Conservation (phyloP, 2,329 filamentous ascomycete genomes). For the Lecanosticta acicola region DNA sequence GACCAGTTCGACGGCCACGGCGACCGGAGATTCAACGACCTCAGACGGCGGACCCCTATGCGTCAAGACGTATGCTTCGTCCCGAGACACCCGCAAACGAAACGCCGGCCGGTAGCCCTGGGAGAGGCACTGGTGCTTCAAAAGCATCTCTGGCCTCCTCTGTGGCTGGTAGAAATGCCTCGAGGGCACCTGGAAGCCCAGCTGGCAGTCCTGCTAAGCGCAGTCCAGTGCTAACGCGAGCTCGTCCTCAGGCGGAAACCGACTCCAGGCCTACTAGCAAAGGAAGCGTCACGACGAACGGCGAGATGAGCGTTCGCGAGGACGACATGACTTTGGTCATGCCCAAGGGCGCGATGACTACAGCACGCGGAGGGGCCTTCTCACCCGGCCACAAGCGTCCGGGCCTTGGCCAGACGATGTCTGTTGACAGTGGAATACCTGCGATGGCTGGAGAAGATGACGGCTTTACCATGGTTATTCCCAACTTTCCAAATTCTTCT, state of each 20-base stretch:
- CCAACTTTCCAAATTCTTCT: slow-evolving; percentile 28
- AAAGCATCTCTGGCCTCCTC: slow-evolving; percentile 26
- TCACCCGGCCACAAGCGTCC: slow-evolving; percentile 33
- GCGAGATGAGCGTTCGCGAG: slow-evolving; percentile 30
- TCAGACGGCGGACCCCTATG: slow-evolving; percentile 52
- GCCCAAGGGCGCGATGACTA: slow-evolving; percentile 33
- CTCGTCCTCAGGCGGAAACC: slow-evolving; percentile 13
- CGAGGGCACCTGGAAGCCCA: slow-evolving; percentile 25
- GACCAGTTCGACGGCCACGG: slow-evolving; percentile 52
- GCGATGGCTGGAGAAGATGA: slow-evolving; percentile 38
- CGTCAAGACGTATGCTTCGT: slow-evolving; percentile 32
- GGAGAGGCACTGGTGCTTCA: slow-evolving; percentile 29
- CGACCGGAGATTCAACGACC: slow-evolving; percentile 45
- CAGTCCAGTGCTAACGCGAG: slow-evolving; percentile 21
- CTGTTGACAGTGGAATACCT: slow-evolving; percentile 37
- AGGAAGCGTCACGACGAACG: slow-evolving; percentile 23
- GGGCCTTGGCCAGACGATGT: slow-evolving; percentile 36
- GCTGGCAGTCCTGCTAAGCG: slow-evolving; percentile 30
- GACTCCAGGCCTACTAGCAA: slow-evolving; percentile 31
- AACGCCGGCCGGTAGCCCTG: slow-evolving; percentile 43
- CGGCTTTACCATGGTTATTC: slow-evolving; percentile 48
- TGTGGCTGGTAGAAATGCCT: slow-evolving; percentile 25
- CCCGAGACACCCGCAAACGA: slow-evolving; percentile 43
- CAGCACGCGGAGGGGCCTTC: slow-evolving; percentile 30
- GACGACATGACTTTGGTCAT: slow-evolving; percentile 47